Base-by-base conservation (phyloP, 805 yeast genomes). In the Kluyveromyces siamensis region DNA sequence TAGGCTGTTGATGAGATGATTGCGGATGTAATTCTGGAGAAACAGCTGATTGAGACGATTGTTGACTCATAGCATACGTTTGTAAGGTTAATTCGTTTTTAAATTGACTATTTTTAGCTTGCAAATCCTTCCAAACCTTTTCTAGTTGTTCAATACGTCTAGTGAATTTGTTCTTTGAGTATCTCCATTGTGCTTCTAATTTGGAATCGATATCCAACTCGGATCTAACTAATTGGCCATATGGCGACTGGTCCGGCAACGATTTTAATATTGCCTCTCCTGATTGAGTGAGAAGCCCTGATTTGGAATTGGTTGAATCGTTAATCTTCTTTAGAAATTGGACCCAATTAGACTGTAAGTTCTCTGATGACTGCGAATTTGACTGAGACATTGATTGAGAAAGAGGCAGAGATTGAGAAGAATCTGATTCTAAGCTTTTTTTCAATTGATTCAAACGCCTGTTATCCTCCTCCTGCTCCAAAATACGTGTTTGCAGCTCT, bases 241-340 rank as follows among this genome's bases (percentile, higher is more conserved):
- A 42, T n/a, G 51, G 53, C 9, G 57, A 56, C 27, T 56, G 55
- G 5, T 53, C 51, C 14, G 62, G 55, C 37, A 60, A 45, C 42
- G 55, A 55, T 7, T 56, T 50, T 27, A 63, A 45, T 25, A 56
- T 51, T 13, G 55, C 60, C 41, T 61, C 63, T 35, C 68, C 67
- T 13, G 55, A 45, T 25, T 43, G 46, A 14, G 49, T 52, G 27
- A 61, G 46, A n/a, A 60, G 42, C 6, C 68, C 68, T 19, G 61
- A 58, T 33, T 54, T 62, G 13, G 60, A 63, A 2, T 50, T 40
- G 2, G 60, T 58, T 16, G 44, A 51, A 21, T 59, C 61, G 30
- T 52, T 50, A n/a, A 62, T 48, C 30, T 55, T 58, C 39, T 55
- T 58, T 10, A 60, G 37, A 13, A 43, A 61, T 46, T 27, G 43